phyloP scores from a whole-genome alignment of 352 stramenopile genomes.

The Phytophthora megakarya region DNA sequence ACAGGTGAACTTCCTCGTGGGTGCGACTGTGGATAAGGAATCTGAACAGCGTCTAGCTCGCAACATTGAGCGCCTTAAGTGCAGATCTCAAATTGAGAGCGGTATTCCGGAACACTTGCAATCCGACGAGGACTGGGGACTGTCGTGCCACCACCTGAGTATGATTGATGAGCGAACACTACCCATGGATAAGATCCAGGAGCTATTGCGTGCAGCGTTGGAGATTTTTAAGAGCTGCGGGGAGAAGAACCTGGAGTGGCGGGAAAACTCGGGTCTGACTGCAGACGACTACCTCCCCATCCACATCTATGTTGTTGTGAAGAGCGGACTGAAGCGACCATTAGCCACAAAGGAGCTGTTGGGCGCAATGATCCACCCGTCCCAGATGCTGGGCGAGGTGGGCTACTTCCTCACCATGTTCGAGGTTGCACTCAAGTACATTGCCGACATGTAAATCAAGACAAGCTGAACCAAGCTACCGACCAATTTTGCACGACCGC shows the following conservation, averaged over 20 bases:
- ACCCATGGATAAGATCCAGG: constrained; percentile 80
- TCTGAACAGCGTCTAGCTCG: constrained; percentile 54
- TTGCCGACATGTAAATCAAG: constrained; percentile 78
- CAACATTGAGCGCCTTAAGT: constrained; percentile 73
- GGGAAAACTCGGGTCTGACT: constrained; percentile 72
- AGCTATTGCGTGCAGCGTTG: constrained; percentile 71
- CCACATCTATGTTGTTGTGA: constrained; percentile 86
- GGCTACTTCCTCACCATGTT: constrained; percentile 91
- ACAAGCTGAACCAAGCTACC: constrained; percentile 18
- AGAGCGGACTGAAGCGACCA: constrained; percentile 75
- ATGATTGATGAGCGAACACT: constrained; percentile 84
- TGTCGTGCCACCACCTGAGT: constrained; percentile 80
- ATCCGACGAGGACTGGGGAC: constrained; percentile 78
- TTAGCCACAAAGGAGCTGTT: constrained; percentile 77
- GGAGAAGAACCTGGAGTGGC: constrained; percentile 80
- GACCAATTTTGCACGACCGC: constrained; percentile 28
- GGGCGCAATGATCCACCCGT: constrained; percentile 84
- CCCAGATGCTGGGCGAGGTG: constrained; percentile 80
- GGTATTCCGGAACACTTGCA: constrained; percentile 79
- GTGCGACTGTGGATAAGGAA: constrained; percentile 60
- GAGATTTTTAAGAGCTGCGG: constrained; percentile 85
- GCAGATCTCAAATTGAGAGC: constrained; percentile 69
- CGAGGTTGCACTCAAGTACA: constrained; percentile 86
- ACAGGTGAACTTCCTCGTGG: constrained; percentile 75
- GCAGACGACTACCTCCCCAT: constrained; percentile 88